Base-by-base conservation (phyloP, 176 grass and related monocot genomes). In the Phoenix roebelenii region DNA sequence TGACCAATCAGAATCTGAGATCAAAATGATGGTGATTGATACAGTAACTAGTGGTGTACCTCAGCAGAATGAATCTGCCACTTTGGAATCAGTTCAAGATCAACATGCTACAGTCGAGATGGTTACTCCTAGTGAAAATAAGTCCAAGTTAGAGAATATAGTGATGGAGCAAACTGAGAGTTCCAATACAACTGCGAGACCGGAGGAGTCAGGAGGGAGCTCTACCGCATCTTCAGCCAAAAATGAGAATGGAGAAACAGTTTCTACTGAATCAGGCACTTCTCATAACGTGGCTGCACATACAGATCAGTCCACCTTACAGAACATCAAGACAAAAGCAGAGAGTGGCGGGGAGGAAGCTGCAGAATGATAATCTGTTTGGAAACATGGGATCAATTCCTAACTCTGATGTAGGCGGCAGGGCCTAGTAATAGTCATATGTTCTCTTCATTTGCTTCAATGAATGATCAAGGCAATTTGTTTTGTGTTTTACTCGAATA, bases 261-360 rank as follows among this genome's bases (percentile, higher is more conserved):
- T 44, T 44, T 44, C 35, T 44, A 9, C 35, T 14, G 2, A 14
- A 44, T 14, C 35, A 30, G 28, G 44, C 3, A 4, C 23, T 4
- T 19, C 25, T 14, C 30, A 29, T 54, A 68, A 35, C 44, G 66
- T 72, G 52, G 25, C 23, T 0, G 35, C 16, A 22, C 56, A 12
- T 35, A 68, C 59, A 59, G 64, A 77, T 5, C 7, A 39, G 9
- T 77, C 69, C 55, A 68, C 74, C n/a, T 77, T 74, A 3, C 53
- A 32, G 6, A 72, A 79, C 55, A 90, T 85, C 65, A 69, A 82
- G 78, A 78, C 79, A 55, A 79, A 56, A 26, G 79, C 68, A 18
- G 69, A 83, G 3, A 69, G 74, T 50, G 78, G 75, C 51, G 79
- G 62, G 22, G 83, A 79, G 72, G 70, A 56, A 7, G 26, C 26